These are phyloP conservation scores for Colletotrichum truncatum DNA, from an alignment of 2,329 filamentous ascomycete species.

Conservation along the genomic window DNA sequence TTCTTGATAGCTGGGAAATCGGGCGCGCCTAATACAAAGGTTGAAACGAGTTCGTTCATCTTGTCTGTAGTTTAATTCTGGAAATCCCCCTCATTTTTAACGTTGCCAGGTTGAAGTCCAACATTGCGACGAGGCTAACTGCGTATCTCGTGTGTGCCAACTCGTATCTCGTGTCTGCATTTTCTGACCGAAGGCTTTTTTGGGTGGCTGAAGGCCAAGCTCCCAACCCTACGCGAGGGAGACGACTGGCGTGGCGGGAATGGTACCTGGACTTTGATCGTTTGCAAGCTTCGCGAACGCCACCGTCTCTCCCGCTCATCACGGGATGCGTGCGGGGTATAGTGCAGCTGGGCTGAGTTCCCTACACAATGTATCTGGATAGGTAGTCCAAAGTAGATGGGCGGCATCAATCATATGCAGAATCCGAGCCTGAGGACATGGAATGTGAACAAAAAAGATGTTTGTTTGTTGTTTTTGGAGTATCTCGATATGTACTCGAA, in stretches of 20 bases:
- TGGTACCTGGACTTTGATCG: not conserved
- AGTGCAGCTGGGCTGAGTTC: constrained; percentile 12
- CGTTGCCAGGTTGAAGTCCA: not conserved
- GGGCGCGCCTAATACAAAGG: not conserved
- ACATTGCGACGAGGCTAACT: not conserved
- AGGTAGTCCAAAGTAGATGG: not conserved
- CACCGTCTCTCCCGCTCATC: constrained; percentile 6
- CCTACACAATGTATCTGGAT: not conserved
- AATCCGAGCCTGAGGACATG: too few relatives aligned
- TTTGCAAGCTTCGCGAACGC: not conserved
- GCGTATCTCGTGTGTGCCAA: not conserved
- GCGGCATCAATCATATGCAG: too few relatives aligned
- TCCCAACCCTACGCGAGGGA: not conserved
- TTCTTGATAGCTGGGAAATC: not conserved
- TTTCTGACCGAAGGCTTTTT: not conserved
- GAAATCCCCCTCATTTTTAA: not conserved
- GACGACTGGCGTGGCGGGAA: not conserved
- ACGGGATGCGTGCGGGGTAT: constrained; percentile 27
- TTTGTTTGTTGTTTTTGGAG: not conserved
- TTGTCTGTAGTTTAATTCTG: not conserved
- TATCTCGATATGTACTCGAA: not conserved
- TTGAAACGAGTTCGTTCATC: not conserved
- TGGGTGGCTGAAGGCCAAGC: constrained; percentile 4
- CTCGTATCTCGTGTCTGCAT: constrained; percentile 24
- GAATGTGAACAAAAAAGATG: not conserved